Evolutionary conservation across 441 rosid genomes (phyloP).

Genomic region (Mallotus japonicus): DNA sequence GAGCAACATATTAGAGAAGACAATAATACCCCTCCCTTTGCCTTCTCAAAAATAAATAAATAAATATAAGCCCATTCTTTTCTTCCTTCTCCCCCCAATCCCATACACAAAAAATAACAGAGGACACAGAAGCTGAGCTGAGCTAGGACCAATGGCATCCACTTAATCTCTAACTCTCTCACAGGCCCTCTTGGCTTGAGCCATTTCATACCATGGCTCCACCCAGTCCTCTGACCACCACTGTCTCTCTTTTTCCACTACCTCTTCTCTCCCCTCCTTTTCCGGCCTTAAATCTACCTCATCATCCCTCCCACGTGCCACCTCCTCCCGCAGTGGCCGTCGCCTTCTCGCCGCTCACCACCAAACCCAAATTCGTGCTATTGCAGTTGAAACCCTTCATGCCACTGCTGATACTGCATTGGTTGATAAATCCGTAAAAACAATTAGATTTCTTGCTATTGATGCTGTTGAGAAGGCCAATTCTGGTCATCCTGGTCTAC

Average conservation of each 20-base stretch:
- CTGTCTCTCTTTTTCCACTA: constrained; percentile 40
- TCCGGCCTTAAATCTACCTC: constrained; percentile 55
- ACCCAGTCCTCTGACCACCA: constrained; percentile 33
- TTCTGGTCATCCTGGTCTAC: constrained; percentile 98
- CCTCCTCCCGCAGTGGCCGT: constrained; percentile 26
- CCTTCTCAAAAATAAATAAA: background rate
- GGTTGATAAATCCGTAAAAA: constrained; percentile 87
- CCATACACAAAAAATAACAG: background rate
- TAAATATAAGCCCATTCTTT: background rate
- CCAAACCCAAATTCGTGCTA: constrained; percentile 36
- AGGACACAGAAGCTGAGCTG: too few species aligned
- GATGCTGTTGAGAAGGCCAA: constrained; percentile 99
- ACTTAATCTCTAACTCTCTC: constrained; percentile 73
- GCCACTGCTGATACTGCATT: constrained; percentile 58
- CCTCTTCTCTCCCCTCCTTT: constrained; percentile 47
- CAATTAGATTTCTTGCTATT: constrained; percentile 83
- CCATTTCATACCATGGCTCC: constrained; percentile 47
- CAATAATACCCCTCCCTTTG: too few species aligned
- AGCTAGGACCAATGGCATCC: constrained; percentile 58
- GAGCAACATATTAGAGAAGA: too few species aligned
- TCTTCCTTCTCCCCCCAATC: background rate
- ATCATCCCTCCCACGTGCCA: constrained; percentile 25
- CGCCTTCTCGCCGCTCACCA: constrained; percentile 6
- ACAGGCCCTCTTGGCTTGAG: constrained; percentile 68
- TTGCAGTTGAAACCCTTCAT: constrained; percentile 60